Conservation (phyloP, 257 asterid species). For the Solanum chilense region DNA sequence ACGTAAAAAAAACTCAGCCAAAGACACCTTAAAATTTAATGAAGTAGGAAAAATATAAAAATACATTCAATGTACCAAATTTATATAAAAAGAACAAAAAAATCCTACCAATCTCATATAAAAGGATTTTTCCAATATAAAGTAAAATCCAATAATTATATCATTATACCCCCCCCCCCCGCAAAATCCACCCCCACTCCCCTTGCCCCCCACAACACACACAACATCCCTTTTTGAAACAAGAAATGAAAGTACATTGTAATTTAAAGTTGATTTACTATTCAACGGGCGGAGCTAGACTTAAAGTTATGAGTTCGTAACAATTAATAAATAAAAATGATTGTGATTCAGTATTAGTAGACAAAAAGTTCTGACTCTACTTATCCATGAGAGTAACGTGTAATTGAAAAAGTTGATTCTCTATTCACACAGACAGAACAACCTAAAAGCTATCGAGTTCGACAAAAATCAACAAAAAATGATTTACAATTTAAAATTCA, state of each 20-base stretch:
- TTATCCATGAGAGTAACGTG: neutral
- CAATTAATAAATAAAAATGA: neutral
- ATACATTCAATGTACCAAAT: slow-evolving; percentile 1
- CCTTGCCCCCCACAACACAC: neutral
- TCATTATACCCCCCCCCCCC: neutral
- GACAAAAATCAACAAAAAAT: neutral
- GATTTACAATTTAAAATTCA: neutral
- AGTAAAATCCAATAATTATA: slow-evolving; percentile 4
- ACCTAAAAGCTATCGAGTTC: neutral
- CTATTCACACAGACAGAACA: neutral
- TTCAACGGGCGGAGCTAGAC: neutral
- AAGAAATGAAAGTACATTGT: neutral
- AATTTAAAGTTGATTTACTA: neutral
- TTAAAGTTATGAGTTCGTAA: neutral
- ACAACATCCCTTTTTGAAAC: slow-evolving; percentile 1
- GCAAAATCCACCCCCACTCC: no score
- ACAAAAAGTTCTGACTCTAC: neutral
- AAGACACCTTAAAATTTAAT: slow-evolving; percentile 4
- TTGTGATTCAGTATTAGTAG: neutral
- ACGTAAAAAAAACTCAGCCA: slow-evolving; percentile 6
- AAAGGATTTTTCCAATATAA: neutral
- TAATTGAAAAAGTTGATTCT: neutral
- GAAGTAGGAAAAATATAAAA: neutral
- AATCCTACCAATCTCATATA: slow-evolving; percentile 8
- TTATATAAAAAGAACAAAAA: neutral